phyloP scores from a whole-genome alignment of 352 stramenopile species.

The Globisporangium carolinianum region DNA sequence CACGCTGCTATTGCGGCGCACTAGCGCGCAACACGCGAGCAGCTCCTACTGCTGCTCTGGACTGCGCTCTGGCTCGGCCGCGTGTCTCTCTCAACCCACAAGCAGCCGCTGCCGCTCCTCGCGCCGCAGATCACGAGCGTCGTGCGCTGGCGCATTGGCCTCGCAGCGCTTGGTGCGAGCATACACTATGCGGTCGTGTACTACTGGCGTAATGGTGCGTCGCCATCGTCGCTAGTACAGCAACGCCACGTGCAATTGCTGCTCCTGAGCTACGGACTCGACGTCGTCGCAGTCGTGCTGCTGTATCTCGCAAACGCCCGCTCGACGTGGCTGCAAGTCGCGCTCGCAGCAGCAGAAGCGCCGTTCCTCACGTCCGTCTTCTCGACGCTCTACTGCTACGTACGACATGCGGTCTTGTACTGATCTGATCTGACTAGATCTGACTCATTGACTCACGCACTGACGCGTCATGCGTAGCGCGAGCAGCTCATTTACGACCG shows the following conservation, averaged over 20 bases:
- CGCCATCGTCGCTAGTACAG: not conserved
- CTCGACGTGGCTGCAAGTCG: conserved; percentile 14
- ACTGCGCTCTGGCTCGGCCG: conserved; percentile 39
- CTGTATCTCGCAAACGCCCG: conserved; percentile 8
- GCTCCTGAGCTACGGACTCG: conserved; percentile 19
- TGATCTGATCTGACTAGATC: not conserved
- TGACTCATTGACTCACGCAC: not conserved
- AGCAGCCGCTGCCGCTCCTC: not conserved
- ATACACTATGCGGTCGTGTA: conserved; percentile 3
- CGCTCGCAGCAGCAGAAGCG: conserved; percentile 16
- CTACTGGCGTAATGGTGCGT: not conserved
- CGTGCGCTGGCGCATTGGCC: conserved; percentile 9
- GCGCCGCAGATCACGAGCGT: not conserved
- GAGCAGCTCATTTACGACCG: conserved; percentile 31
- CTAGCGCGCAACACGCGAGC: conserved; percentile 21
- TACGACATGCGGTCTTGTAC: conserved; percentile 7
- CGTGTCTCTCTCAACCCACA: conserved; percentile 6
- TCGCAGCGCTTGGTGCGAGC: not conserved
- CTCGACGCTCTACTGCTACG: conserved; percentile 26
- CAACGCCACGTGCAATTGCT: conserved; percentile 12
- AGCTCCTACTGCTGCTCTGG: conserved; percentile 20
- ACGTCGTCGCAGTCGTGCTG: conserved; percentile 16
- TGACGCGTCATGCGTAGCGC: conserved; percentile 2
- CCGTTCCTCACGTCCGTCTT: conserved; percentile 25
- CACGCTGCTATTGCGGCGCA: not conserved